Evolutionary conservation across 495 filamentous ascomycete genomes (phyloP), one percentile per base, ranked within the genome.

Genomic region (Podospora appendiculata): DNA sequence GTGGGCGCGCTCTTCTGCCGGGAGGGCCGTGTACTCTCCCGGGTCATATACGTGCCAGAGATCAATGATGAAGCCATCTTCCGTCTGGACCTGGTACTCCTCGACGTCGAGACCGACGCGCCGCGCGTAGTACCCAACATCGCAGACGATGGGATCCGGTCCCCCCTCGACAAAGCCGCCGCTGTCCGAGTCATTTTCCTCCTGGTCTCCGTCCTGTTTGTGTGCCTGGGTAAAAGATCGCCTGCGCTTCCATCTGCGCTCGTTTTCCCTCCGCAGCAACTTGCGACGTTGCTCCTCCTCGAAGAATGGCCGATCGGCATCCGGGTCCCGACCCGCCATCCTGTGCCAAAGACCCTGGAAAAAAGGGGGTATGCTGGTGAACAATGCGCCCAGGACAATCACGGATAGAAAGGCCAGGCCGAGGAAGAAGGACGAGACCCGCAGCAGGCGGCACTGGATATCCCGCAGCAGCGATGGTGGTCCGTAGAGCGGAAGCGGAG

Each of bases 1-100:
- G 50, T 70, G 59, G 11, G 68, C 53, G 14, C 75, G 59, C 17
- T 73, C 61, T 19, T 70, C 57, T 38, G 67, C 65, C 6, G 64
- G 47, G 3, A 70, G 47, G 0, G 72, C 73, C 1, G 69, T 72
- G 58, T 88, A 84, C 50, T 93, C 86, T 48, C 76, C 75, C 0
- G 92, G 93, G 50, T 96, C 84, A 64, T 90, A 97, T 34, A 97
- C 74, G 64, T 96, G 92, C 82, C 87, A 93, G 1, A 97, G 71
- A 14, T 83, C 78, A 51, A 97, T 85, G 54, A 96, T 79, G 62
- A 95, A 96, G 5, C 92, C 93, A 61, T 97, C 92, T 66, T 96
- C 92, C 0, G 93, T 97, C 66, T 95, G 83, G 0, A 96, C 90
- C 36, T 87, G 74, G 61, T 87, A 90, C 17, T 78, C 79, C 60